Evolutionary conservation across 2,329 filamentous ascomycete species (phyloP).

Genomic region (Phialophora expanda): DNA sequence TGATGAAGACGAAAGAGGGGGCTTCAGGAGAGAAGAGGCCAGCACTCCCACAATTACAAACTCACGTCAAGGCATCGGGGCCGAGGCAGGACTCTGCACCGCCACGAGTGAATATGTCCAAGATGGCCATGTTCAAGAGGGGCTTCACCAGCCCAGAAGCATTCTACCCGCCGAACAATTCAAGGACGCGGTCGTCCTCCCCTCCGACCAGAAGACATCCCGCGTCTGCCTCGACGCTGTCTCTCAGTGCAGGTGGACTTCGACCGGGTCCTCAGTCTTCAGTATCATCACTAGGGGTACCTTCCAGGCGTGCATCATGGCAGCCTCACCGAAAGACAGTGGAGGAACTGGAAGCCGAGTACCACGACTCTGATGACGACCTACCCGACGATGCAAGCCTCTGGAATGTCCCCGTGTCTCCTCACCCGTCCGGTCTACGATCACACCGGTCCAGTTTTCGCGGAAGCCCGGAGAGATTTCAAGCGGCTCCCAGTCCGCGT

Average conservation of each 20-base stretch:
- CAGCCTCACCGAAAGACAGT: conserved; percentile 53
- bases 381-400: conserved; percentile 57
- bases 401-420: conserved; percentile 58
- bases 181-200: conserved; percentile 34
- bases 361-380: conserved; percentile 58
- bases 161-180: conserved; percentile 22
- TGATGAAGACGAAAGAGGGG: conserved; percentile 27
- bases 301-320: conserved; percentile 47
- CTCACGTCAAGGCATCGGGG: conserved; percentile 18
- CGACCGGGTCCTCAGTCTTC: conserved; percentile 33
- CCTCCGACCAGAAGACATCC: conserved; percentile 29
- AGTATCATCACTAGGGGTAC: conserved; percentile 30
- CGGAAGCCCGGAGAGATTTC: conserved; percentile 49
- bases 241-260: conserved; percentile 29
- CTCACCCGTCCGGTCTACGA: conserved; percentile 50
- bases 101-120: conserved; percentile 14
- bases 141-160: conserved; percentile 31
- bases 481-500: conserved; percentile 40
- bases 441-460: conserved; percentile 46
- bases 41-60: conserved; percentile 30
- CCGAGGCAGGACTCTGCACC: conserved; percentile 20
- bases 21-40: conserved; percentile 18
- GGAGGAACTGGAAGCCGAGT: conserved; percentile 57
- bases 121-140: conserved; percentile 22
- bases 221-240: conserved; percentile 22